phyloP scores from a whole-genome alignment of 148 eudicot genomes.

The Rhododendron simsii region DNA sequence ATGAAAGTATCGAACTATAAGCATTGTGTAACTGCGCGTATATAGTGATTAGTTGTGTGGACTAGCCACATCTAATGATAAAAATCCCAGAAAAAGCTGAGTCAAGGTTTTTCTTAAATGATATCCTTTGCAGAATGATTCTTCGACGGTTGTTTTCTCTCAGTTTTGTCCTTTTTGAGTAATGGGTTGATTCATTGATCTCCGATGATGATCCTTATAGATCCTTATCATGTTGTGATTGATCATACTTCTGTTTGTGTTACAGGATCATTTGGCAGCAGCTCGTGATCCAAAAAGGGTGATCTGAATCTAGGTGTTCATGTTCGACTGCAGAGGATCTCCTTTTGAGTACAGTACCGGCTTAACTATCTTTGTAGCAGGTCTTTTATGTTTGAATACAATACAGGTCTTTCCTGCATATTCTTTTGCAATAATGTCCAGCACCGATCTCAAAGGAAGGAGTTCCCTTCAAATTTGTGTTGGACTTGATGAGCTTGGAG shows the following conservation, averaged over 20 bases:
- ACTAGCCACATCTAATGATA: neutral
- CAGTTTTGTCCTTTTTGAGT: neutral
- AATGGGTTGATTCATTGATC: neutral
- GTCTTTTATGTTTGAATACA: neutral
- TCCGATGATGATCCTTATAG: neutral
- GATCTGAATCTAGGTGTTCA: constrained; percentile 16
- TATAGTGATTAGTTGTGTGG: neutral
- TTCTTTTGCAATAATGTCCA: constrained; percentile 17
- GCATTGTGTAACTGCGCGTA: neutral
- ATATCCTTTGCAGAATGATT: neutral
- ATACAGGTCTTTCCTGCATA: neutral
- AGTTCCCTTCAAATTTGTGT: neutral
- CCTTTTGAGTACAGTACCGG: too few relatives aligned
- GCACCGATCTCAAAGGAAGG: neutral
- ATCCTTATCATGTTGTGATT: neutral
- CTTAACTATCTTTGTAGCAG: neutral
- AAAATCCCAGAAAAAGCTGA: neutral
- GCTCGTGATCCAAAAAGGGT: constrained; percentile 63
- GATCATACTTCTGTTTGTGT: constrained; percentile 6
- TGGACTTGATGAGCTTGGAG: neutral
- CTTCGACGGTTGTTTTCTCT: neutral
- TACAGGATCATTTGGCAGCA: constrained; percentile 67
- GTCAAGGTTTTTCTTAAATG: neutral
- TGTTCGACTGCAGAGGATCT: neutral
- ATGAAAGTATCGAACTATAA: neutral